These are phyloP conservation scores for Adansonia digitata DNA, from an alignment of 345 rosid genomes.

Conservation along the genomic window DNA sequence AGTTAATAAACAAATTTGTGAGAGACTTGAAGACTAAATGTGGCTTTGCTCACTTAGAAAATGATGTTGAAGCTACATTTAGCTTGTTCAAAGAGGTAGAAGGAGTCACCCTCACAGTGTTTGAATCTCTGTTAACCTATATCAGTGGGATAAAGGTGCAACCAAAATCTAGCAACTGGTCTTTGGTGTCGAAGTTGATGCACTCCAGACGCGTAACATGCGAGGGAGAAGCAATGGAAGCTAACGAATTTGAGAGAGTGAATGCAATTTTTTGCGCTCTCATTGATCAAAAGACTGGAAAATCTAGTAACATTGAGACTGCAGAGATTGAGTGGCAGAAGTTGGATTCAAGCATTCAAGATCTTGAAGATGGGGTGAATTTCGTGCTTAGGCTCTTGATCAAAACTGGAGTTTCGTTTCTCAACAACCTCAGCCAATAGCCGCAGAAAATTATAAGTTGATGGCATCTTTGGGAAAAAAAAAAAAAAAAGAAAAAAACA, in stretches of 20 bases:
- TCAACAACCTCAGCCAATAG: background rate
- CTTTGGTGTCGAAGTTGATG: background rate
- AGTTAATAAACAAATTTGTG: background rate
- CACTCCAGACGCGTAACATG: background rate
- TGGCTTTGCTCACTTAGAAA: background rate
- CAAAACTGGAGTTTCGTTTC: background rate
- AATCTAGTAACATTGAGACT: too few species aligned
- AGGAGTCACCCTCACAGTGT: background rate
- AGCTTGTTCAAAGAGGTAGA: background rate
- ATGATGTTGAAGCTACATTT: background rate
- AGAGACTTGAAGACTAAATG: background rate
- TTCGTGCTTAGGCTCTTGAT: too few species aligned
- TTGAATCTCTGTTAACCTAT: background rate
- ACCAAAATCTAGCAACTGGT: background rate
- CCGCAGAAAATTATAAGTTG: background rate
- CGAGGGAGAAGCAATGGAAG: background rate
- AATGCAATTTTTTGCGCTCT: too few species aligned
- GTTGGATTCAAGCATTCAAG: background rate
- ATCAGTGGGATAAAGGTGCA: background rate
- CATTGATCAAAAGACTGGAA: too few species aligned
- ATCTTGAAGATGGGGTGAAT: background rate
- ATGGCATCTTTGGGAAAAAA: too few species aligned
- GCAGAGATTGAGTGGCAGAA: background rate
- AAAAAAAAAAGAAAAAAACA: background rate
- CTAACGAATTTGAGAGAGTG: background rate